Evolutionary conservation across 345 rosid species (phyloP).

Genomic region (Eucalyptus paniculata): DNA sequence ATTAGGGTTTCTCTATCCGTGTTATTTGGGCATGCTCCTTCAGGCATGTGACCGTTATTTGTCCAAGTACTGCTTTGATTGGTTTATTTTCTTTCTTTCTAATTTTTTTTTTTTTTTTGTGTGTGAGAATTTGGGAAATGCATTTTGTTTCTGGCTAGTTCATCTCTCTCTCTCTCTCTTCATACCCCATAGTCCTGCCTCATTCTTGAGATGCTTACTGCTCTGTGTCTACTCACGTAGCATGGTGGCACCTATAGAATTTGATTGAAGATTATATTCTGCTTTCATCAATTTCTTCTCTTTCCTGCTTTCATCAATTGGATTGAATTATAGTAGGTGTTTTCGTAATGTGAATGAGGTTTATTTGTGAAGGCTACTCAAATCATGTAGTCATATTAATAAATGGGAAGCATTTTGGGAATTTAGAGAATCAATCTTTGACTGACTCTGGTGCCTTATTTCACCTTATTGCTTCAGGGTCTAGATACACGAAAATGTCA

Average conservation of each 20-base stretch:
- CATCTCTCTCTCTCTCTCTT: background rate
- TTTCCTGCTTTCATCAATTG: background rate
- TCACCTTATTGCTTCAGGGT: slow-evolving; percentile 21
- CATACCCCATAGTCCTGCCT: background rate
- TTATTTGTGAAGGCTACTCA: background rate
- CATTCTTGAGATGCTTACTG: background rate
- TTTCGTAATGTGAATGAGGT: background rate
- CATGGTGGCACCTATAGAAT: background rate
- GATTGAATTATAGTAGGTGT: background rate
- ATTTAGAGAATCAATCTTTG: background rate
- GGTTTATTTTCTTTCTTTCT: background rate
- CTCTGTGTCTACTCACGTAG: background rate
- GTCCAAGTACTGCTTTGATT: background rate
- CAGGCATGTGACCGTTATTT: background rate
- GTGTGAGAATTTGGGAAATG: background rate
- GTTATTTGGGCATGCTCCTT: background rate
- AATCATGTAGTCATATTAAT: background rate
- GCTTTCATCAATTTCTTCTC: background rate
- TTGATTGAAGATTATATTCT: background rate
- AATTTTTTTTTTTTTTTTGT: accelerated
- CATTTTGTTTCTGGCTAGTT: background rate
- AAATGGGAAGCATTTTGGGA: background rate
- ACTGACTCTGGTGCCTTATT: background rate
- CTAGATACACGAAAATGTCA: slow-evolving; percentile 18
- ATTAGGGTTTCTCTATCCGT: background rate